A percentile compares a stretch with the other conserved stretches of the same genome.
phyloP scores from a whole-genome alignment of 495 filamentous ascomycete genomes.

The Aspergillus carlsbadensis region DNA sequence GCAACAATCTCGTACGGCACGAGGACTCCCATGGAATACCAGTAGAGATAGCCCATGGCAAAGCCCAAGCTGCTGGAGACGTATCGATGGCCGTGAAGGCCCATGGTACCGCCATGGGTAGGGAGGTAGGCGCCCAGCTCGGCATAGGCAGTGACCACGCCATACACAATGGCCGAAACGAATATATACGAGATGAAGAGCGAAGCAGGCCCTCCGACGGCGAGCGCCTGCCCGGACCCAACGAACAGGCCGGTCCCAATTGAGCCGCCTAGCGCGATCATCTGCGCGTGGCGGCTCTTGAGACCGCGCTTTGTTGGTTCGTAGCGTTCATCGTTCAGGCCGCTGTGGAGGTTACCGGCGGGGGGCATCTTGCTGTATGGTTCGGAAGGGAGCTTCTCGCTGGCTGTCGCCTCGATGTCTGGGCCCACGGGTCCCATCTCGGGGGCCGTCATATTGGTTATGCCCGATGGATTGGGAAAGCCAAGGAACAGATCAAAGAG shows the following conservation, averaged over 20 bases:
- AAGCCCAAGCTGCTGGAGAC: slow-evolving; percentile 2
- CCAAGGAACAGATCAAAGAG: too few species aligned
- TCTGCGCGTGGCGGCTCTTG: slow-evolving; percentile 1
- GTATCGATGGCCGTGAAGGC: background rate
- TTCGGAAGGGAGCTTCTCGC: too few species aligned
- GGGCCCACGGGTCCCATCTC: too few species aligned
- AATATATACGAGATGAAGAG: background rate
- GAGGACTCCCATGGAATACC: background rate
- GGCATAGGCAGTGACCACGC: background rate
- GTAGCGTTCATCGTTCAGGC: too few species aligned
- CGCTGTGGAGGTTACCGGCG: too few species aligned
- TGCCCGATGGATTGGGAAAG: too few species aligned
- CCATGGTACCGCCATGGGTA: background rate
- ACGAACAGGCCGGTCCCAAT: slow-evolving; percentile 3
- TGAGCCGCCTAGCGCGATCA: background rate
- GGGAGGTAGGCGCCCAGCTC: background rate
- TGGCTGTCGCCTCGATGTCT: too few species aligned
- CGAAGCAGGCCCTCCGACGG: background rate
- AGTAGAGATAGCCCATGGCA: background rate
- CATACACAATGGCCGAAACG: background rate
- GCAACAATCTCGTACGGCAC: slow-evolving; percentile 30
- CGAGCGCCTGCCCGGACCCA: background rate
- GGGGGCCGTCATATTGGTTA: too few species aligned
- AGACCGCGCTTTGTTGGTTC: background rate
- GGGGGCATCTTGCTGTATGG: too few species aligned